Conservation (phyloP, 352 stramenopile species). For the Hyaloperonospora brassicae region DNA sequence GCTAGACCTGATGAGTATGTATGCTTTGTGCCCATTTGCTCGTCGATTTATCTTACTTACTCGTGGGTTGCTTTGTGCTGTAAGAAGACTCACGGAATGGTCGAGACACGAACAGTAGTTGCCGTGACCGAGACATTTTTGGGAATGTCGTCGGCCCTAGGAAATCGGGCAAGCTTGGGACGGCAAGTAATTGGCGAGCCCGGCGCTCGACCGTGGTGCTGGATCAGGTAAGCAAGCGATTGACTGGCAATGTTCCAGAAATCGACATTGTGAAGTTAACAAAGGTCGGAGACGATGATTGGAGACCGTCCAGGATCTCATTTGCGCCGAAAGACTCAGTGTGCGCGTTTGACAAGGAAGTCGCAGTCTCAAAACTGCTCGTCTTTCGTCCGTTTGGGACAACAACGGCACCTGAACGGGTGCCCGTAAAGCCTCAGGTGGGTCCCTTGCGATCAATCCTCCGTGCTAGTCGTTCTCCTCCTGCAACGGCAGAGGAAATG, state of each 20-base stretch:
- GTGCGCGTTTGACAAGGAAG: conserved; percentile 30
- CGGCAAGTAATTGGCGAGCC: conserved; percentile 35
- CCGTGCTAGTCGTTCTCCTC: conserved; percentile 11
- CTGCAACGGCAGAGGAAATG: background rate
- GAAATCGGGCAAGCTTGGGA: conserved; percentile 30
- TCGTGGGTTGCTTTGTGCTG: conserved; percentile 1
- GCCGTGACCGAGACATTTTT: conserved; percentile 32
- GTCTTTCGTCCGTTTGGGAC: conserved; percentile 16
- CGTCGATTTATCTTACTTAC: conserved; percentile 5
- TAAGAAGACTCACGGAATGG: conserved; percentile 26
- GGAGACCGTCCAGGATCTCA: conserved; percentile 26
- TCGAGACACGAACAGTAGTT: conserved; percentile 13
- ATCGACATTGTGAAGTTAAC: conserved; percentile 13
- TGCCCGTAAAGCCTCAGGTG: conserved; percentile 7
- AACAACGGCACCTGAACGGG: conserved; percentile 12
- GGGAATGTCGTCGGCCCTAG: conserved; percentile 22
- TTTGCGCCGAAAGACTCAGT: conserved; percentile 17
- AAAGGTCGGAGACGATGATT: conserved; percentile 19
- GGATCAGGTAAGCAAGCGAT: conserved; percentile 32
- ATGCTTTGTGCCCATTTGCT: background rate
- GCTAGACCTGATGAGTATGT: conserved; percentile 45
- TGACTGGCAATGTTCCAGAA: conserved; percentile 28
- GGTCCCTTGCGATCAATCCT: conserved; percentile 26
- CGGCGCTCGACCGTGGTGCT: conserved; percentile 42
- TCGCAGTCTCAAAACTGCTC: conserved; percentile 32